Evolutionary conservation across 2,329 filamentous ascomycete genomes (phyloP), one percentile per base, ranked within the genome.

Genomic region (Penicillium janthinellum): DNA sequence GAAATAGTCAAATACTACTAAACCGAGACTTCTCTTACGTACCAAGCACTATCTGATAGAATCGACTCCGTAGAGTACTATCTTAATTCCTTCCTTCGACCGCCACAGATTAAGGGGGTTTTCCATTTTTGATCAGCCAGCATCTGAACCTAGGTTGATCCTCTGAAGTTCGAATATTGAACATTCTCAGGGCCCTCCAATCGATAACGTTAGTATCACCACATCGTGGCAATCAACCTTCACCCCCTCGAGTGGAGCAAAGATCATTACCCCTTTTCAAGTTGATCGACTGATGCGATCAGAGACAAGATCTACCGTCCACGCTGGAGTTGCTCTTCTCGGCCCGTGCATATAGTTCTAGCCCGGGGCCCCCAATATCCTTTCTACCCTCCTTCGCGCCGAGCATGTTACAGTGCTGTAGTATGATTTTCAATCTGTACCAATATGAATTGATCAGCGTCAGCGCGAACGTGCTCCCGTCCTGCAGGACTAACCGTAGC

Each of bases 391-490:
- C n/a, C 7, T 39, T 25, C 35, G 28, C 6, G n/a, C 45, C 28
- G 28, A 49, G 47, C 22, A 31, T 31, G 28, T 31, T 31, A 31
- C 28, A 6, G 28, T 25, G 5, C 22, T 25, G 5, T 25, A 25
- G 5, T 31, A 31, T 31, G 28, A 31, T 7, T 31, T 31, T 28
- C 4, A 28, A 5, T 28, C 28, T 31, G 4, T 31, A 8, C 28
- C 5, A 31, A 31, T 31, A 6, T 31, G 28, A 31, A 31, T 8
- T 31, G 28, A 31, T 31, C 28, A 31, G 28, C 28, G 28, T 31
- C 28, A 31, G 38, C 57, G 12, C 15, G 56, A 59, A 61, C 53
- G 56, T 63, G 61, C 56, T 54, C 49, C 41, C 38, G 37, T 22
- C 41, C 47, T 58, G 31, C 38, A 41, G 54, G 17, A 14, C 50